Conservation (phyloP, 805 yeast species). For the Kluyveromyces aestuarii region DNA sequence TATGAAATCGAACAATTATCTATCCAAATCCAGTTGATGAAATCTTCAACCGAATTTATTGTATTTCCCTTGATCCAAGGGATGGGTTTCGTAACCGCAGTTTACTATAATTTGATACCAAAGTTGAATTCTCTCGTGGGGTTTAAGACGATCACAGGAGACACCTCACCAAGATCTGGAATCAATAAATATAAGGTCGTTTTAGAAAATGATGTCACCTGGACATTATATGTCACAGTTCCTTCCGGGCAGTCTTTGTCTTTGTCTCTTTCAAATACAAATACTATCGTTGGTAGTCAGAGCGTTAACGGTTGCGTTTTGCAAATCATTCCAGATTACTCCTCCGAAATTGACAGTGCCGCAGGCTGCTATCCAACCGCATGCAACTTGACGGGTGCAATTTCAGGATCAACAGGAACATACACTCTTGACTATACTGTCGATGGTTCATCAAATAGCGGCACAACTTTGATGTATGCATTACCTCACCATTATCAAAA, state of each 20-base stretch:
- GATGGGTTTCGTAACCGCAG: conserved; percentile 68
- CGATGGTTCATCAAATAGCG: conserved; percentile 38
- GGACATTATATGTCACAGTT: conserved; percentile 58
- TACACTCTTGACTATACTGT: conserved; percentile 38
- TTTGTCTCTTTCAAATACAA: conserved; percentile 9
- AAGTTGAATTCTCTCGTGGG: conserved; percentile 57
- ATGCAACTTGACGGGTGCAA: conserved; percentile 36
- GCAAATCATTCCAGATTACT: conserved; percentile 49
- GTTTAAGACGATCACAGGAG: conserved; percentile 38
- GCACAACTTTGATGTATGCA: conserved; percentile 45
- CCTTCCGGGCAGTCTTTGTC: conserved; percentile 32
- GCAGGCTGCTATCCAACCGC: conserved; percentile 55
- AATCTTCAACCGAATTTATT: conserved; percentile 31
- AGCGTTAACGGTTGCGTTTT: conserved; percentile 38
- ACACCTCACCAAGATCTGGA: conserved; percentile 31
- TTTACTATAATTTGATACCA: conserved; percentile 46
- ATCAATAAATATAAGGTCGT: conserved; percentile 46
- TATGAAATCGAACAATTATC: conserved; percentile 28
- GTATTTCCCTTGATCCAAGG: conserved; percentile 68
- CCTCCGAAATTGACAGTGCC: conserved; percentile 41
- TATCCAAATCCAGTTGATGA: conserved; percentile 23
- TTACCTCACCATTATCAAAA: conserved; percentile 56
- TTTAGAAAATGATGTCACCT: conserved; percentile 46
- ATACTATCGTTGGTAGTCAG: conserved; percentile 14
- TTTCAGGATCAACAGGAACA: conserved; percentile 29